Percentiles rank a stretch among this genome's conserved stretches.
These are phyloP conservation scores for Symbiodinium pilosum DNA, from an alignment of 73 alveolate genomes.

Conservation along the genomic window DNA sequence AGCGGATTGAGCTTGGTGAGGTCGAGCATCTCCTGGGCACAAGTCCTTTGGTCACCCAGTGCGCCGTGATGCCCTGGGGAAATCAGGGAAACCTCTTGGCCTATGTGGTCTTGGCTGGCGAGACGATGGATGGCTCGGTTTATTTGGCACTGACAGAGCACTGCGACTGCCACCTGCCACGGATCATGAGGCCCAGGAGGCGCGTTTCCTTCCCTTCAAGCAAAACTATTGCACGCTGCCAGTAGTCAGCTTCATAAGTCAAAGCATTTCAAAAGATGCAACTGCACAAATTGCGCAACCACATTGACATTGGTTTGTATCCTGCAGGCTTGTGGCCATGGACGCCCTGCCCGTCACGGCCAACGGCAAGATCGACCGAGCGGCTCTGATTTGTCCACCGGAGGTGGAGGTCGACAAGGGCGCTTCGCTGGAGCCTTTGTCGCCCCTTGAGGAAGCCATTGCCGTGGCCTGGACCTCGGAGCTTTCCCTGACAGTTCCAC, in stretches of 20 bases:
- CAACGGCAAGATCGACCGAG: constrained; percentile 74
- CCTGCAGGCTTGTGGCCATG: constrained; percentile 25
- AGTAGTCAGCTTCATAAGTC: too few species aligned
- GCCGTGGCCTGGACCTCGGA: constrained; percentile 78
- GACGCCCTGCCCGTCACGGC: constrained; percentile 48
- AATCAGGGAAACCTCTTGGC: constrained; percentile 57
- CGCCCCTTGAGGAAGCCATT: constrained; percentile 37
- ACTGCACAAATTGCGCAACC: too few species aligned
- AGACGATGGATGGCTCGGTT: constrained; percentile 37
- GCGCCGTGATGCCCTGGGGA: constrained; percentile 65
- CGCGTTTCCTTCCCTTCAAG: too few species aligned
- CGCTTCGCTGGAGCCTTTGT: background rate
- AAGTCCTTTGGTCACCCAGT: constrained; percentile 47
- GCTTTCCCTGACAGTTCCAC: constrained; percentile 31
- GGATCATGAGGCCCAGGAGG: constrained; percentile 77
- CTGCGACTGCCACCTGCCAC: constrained; percentile 81
- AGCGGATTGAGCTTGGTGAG: constrained; percentile 72
- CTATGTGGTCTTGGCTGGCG: constrained; percentile 42
- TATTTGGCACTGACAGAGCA: constrained; percentile 32
- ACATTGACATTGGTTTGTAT: too few species aligned
- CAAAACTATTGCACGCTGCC: too few species aligned
- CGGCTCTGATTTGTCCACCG: background rate
- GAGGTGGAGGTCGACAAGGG: background rate
- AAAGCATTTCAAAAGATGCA: too few species aligned
- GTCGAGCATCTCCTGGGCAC: constrained; percentile 57